phyloP scores from a whole-genome alignment of 371 early-diverging fungal genomes.

The Circinella minor region DNA sequence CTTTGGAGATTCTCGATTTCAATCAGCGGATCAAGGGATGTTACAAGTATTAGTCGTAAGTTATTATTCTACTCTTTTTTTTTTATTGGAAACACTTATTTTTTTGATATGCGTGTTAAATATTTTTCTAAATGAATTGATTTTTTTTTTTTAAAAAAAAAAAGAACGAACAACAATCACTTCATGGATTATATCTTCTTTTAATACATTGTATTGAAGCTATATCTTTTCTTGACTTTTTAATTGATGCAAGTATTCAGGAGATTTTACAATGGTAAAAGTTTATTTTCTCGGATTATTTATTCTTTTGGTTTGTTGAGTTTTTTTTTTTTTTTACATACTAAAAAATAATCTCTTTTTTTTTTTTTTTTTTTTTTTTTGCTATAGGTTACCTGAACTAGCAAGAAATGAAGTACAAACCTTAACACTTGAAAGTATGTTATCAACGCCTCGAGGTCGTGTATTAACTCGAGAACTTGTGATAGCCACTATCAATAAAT shows the following conservation, averaged over 20 bases:
- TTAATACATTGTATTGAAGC: slow-evolving; percentile 74
- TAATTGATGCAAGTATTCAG: slow-evolving; percentile 72
- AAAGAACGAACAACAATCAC: slow-evolving; percentile 73
- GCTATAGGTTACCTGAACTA: slow-evolving; percentile 34
- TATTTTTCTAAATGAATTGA: not conserved
- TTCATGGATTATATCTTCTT: slow-evolving; percentile 68
- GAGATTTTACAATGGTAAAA: slow-evolving; percentile 58
- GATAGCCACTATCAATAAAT: slow-evolving; percentile 71
- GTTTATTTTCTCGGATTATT: too few species aligned
- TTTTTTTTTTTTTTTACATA: too few species aligned
- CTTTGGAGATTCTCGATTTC: slow-evolving; percentile 32
- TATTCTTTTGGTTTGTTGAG: too few species aligned
- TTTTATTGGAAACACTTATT: not conserved
- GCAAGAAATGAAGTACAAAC: slow-evolving; percentile 45
- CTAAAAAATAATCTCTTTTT: not conserved
- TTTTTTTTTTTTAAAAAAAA: not conserved
- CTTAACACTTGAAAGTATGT: slow-evolving; percentile 65
- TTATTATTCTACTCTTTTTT: not conserved
- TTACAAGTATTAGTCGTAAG: slow-evolving; percentile 31
- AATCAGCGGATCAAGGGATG: slow-evolving; percentile 27
- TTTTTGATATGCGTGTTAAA: not conserved
- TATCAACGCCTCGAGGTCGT: slow-evolving; percentile 64
- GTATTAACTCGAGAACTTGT: slow-evolving; percentile 72
- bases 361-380: not conserved
- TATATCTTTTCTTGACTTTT: slow-evolving; percentile 72